Evolutionary conservation across 2,329 filamentous ascomycete genomes (phyloP), one percentile per base, ranked within the genome.

Genomic region (Ceratocystis albifundus): DNA sequence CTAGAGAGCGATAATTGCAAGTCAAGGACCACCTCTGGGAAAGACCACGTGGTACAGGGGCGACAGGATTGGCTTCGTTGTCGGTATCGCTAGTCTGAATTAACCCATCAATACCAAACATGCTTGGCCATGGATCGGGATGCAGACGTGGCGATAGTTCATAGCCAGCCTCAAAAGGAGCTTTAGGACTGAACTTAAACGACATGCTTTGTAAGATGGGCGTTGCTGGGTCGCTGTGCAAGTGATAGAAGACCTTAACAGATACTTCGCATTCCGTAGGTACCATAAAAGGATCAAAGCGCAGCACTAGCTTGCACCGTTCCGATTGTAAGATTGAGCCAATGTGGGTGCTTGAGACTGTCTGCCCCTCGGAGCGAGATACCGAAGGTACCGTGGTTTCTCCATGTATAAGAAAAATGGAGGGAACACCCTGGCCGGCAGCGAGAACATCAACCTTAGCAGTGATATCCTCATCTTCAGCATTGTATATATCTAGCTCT

Each of bases 131-230:
- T 1, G 84, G 80, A 62, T 88, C 86, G 0, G 82, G 75, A 74
- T 96, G 88, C 2, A 96, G 79, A 8, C 88, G 83, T 10, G 94
- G 91, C 12, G 87, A 81, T 69, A 97, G 84, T 69, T 95, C 90
- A 74, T 96, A 96, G 72, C 89, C 94, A 17, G 91, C 89, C 76
- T 96, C 91, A 71, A 99, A 97, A 0, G 93, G 90, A 62, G 85
- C 87, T 65, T 90, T 84, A 66, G 96, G 82, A 46, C 85, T 82
- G 4, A 97, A 75, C 65, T 87, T 85, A 48, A 88, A 81, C 0
- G 84, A 80, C 25, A 88, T 77, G 1, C 82, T 84, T 74, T 95
- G 93, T 46, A 86, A 84, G 48, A 97, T 88, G 1, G 88, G 86
- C 0, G 91, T 96, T 63, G 88, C 87, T 0, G 85, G 79, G 72